Conservation (phyloP, 352 stramenopile genomes). For the Phytopythium ostracodes region DNA sequence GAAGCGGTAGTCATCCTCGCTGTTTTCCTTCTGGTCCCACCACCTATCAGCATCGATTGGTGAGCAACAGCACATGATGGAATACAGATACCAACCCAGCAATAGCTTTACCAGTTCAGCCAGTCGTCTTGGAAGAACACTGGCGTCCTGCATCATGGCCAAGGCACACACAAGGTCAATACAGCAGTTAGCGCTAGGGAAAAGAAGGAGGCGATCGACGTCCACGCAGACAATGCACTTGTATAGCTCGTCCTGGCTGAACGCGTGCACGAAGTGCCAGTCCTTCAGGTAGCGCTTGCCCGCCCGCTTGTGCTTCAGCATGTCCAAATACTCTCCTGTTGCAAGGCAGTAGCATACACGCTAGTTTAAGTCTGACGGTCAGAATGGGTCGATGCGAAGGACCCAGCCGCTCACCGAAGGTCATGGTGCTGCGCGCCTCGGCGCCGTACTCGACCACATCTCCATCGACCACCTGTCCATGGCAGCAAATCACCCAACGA, state of each 20-base stretch:
- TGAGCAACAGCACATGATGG: background rate
- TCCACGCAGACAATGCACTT: constrained; percentile 24
- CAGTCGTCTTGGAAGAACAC: constrained; percentile 89
- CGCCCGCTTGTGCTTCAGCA: constrained; percentile 34
- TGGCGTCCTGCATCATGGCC: constrained; percentile 62
- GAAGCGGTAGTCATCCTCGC: constrained; percentile 92
- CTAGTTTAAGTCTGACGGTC: background rate
- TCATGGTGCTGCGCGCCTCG: constrained; percentile 54
- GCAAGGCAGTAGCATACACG: background rate
- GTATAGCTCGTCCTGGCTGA: constrained; percentile 45
- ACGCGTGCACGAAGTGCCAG: constrained; percentile 78
- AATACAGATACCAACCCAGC: too few species aligned
- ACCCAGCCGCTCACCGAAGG: constrained; percentile 34
- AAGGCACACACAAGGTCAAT: constrained; percentile 7
- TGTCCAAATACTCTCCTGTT: constrained; percentile 59
- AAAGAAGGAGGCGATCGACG: background rate
- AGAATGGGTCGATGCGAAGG: constrained; percentile 1
- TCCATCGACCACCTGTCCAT: constrained; percentile 51
- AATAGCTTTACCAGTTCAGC: constrained; percentile 77
- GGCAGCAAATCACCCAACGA: background rate
- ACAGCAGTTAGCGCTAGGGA: background rate
- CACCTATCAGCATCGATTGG: constrained; percentile 29
- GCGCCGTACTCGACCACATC: constrained; percentile 53
- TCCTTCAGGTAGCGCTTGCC: constrained; percentile 83
- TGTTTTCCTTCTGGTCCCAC: constrained; percentile 67